Conservation (phyloP, 805 yeast genomes). For the Jamesozyma piceae region DNA sequence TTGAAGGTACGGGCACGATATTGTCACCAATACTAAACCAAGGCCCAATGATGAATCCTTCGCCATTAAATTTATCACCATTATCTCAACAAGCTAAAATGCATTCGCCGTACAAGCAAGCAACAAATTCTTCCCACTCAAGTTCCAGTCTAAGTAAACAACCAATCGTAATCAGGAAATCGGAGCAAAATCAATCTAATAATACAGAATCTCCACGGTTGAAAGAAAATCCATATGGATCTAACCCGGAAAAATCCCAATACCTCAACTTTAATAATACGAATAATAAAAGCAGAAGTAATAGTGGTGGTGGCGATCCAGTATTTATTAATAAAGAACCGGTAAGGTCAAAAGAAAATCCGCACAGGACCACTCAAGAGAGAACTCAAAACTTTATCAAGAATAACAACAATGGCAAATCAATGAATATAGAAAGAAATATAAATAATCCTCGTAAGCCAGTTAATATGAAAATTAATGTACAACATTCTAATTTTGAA, state of each 20-base stretch:
- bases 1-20: conserved; percentile 19
- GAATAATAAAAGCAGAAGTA: neutral
- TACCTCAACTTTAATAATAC: neutral
- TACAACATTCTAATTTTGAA: conserved; percentile 7
- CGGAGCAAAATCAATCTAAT: neutral
- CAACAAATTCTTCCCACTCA: neutral
- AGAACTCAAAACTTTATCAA: no score
- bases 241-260: neutral
- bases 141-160: neutral
- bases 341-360: neutral
- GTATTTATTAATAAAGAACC: neutral
- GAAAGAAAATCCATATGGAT: neutral
- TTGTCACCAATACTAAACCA: conserved; percentile 10
- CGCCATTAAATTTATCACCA: neutral
- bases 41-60: neutral
- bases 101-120: neutral
- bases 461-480: conserved; percentile 5
- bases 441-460: neutral
- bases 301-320: neutral
- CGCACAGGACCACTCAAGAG: neutral
- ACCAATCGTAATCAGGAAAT: neutral
- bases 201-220: neutral
- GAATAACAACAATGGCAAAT: neutral
- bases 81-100: neutral
- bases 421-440: neutral